These are phyloP conservation scores for Remersonia thermophila DNA, from an alignment of 2,329 filamentous ascomycete species.

Conservation along the genomic window DNA sequence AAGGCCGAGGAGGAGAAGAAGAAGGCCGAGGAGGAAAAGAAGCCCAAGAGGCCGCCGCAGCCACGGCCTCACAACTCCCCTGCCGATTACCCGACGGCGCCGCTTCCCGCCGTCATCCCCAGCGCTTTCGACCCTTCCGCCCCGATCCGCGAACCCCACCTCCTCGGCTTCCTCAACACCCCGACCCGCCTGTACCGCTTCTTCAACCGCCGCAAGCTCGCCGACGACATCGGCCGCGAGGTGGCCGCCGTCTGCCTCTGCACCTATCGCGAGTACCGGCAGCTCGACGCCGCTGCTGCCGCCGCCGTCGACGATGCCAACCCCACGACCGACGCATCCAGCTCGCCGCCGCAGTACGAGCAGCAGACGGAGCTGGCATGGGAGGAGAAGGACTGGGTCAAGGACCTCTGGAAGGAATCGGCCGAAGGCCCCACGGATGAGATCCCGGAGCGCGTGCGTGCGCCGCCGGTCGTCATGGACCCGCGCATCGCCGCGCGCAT, in stretches of 20 bases:
- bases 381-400: slow-evolving; percentile 26
- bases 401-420: slow-evolving; percentile 30
- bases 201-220: slow-evolving; percentile 71
- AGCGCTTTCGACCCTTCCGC: slow-evolving; percentile 59
- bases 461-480: slow-evolving; percentile 63
- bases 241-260: slow-evolving; percentile 75
- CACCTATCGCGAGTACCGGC: slow-evolving; percentile 37
- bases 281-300: slow-evolving; percentile 24
- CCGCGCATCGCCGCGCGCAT: slow-evolving; percentile 64
- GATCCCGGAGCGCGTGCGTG: slow-evolving; percentile 59
- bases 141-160: slow-evolving; percentile 69
- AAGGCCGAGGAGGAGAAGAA: slow-evolving; percentile 26
- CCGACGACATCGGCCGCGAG: slow-evolving; percentile 76
- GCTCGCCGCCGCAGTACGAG: slow-evolving; percentile 33
- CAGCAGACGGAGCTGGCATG: slow-evolving; percentile 50
- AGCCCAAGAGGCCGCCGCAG: slow-evolving; percentile 47
- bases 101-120: slow-evolving; percentile 54
- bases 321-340: slow-evolving; percentile 14
- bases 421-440: slow-evolving; percentile 25
- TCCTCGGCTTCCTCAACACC: slow-evolving; percentile 86
- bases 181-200: slow-evolving; percentile 78
- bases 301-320: slow-evolving; percentile 9
- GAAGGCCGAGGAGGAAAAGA: slow-evolving; percentile 32
- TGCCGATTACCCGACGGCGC: slow-evolving; percentile 55
- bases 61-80: slow-evolving; percentile 63